Evolutionary conservation across 129 eudicot genomes (phyloP).

Genomic region (Rutidosis leptorrhynchoides): DNA sequence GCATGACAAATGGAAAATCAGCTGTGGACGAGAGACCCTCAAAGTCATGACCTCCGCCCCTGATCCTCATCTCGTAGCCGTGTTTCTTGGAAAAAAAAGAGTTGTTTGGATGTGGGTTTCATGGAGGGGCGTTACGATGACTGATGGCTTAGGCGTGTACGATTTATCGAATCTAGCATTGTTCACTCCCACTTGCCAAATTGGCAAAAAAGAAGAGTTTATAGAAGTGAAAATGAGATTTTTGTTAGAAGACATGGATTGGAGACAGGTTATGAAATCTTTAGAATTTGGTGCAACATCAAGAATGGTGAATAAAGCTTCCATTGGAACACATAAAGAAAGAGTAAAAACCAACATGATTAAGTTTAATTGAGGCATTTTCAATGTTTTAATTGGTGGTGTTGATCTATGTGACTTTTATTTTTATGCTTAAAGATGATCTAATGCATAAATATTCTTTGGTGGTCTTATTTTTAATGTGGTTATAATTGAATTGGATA

Average conservation of each 20-base stretch:
- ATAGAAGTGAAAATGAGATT: constrained; percentile 19
- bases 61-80: constrained; percentile 16
- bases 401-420: too few relatives aligned
- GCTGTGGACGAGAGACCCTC: constrained; percentile 26
- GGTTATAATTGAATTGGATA: too few relatives aligned
- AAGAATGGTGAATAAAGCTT: constrained; percentile 1
- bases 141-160: constrained; percentile 6
- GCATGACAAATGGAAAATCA: constrained; percentile 26
- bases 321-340: background rate
- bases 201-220: constrained; percentile 16
- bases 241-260: constrained; percentile 11
- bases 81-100: constrained; percentile 5
- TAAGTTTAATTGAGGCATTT: too few relatives aligned
- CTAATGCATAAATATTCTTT: too few relatives aligned
- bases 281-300: background rate
- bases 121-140: constrained; percentile 23
- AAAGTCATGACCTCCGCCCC: constrained; percentile 28
- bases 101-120: constrained; percentile 16
- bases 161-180: background rate
- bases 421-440: too few relatives aligned
- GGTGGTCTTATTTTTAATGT: too few relatives aligned
- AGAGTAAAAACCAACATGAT: background rate
- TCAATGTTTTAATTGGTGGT: too few relatives aligned
- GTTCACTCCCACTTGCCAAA: constrained; percentile 4
- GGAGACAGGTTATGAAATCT: constrained; percentile 16